Conservation (phyloP, 2,329 filamentous ascomycete genomes). For the Hypomyces perniciosus region DNA sequence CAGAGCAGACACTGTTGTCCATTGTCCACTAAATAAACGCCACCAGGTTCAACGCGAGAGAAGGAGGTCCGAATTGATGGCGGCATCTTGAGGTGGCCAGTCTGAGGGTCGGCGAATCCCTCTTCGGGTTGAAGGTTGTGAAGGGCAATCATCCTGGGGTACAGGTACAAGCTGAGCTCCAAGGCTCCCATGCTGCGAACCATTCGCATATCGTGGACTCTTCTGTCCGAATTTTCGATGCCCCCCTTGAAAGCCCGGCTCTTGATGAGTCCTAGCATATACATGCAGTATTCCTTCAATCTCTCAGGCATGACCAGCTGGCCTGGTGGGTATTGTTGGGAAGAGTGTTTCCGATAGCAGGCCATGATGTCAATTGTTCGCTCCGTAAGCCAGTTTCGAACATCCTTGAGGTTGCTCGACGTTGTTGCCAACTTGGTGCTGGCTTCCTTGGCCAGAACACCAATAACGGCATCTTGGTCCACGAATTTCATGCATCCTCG, state of each 20-base stretch:
- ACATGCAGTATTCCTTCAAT: slow-evolving; percentile 95
- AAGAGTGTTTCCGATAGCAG: slow-evolving; percentile 88
- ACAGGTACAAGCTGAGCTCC: slow-evolving; percentile 87
- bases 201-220: slow-evolving; percentile 87
- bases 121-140: slow-evolving; percentile 85
- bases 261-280: slow-evolving; percentile 84
- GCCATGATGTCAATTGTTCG: slow-evolving; percentile 90
- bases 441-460: slow-evolving; percentile 87
- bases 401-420: slow-evolving; percentile 74
- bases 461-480: slow-evolving; percentile 89
- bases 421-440: slow-evolving; percentile 70
- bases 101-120: slow-evolving; percentile 82
- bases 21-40: slow-evolving; percentile 91
- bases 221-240: slow-evolving; percentile 81
- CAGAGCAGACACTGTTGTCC: slow-evolving; percentile 88
- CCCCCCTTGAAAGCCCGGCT: slow-evolving; percentile 90
- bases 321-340: slow-evolving; percentile 76
- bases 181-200: slow-evolving; percentile 79
- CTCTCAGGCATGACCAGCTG: slow-evolving; percentile 94
- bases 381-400: slow-evolving; percentile 76
- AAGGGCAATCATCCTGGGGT: slow-evolving; percentile 85
- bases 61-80: slow-evolving; percentile 76
- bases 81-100: slow-evolving; percentile 81
- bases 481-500: slow-evolving; percentile 86
- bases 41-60: slow-evolving; percentile 81